Base-by-base conservation (phyloP, 2,329 filamentous ascomycete species). In the Clarireedia sp. region DNA sequence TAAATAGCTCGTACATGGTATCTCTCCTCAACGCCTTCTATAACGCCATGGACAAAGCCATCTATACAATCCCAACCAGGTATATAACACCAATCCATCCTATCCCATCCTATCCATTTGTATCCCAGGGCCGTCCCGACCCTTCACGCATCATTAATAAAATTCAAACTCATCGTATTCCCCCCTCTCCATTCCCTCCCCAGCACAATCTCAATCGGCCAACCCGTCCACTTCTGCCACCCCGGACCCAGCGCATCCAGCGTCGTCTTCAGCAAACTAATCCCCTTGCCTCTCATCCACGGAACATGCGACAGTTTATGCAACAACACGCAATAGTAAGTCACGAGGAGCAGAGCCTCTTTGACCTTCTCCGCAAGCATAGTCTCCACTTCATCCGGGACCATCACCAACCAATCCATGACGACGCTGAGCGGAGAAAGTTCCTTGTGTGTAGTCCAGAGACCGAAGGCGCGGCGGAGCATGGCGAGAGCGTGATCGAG, bases 221-320 rank as follows among this genome's bases (percentile, higher is more conserved):
- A 67, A 3, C 36, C 44, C 37, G 58, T 63, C 60, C 59, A 64
- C 37, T 47, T 40, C 29, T 66, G 64, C 62, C 63, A 67, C 4
- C 55, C 55, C 14, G 45, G 44, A 10, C 56, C 59, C 24, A 67
- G 36, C 17, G 58, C 61, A 44, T 57, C 57, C n/a, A 66, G 50
- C 40, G 74, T 66, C 36, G 69, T 69, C 41, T 60, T 62, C 19
- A 75, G 60, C n/a, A 75, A 58, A 43, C 69, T 67, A 37, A 63
- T 63, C 4, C 69, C 69, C 68, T 73, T 75, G 12, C 73, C 71
- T 3, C 70, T 64, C 62, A 74, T 69, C 73, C 73, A 76, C 72
- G 73, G 76, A 43, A 68, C 59, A 23, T 66, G 55, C 12, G 68
- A 66, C 29, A 72, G 44, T 17, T 64, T 62, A 59, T 73, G 70